Conservation (phyloP, 2,329 filamentous ascomycete genomes). For the Pyrenophora seminiperda region DNA sequence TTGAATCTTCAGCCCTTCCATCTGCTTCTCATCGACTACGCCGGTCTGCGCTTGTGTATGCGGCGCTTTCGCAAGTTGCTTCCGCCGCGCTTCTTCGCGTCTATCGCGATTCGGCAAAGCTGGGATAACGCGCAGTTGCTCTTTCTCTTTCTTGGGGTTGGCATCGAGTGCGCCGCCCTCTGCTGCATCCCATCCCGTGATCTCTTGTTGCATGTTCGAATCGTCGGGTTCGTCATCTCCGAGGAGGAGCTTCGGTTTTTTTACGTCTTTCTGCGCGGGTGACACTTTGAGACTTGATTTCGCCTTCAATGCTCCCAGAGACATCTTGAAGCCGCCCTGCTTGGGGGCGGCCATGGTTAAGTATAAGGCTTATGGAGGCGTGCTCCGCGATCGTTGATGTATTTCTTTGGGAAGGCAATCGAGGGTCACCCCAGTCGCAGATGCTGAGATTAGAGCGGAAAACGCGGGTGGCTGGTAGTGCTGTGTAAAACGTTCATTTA, state of each 20-base stretch:
- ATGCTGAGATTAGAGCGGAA: neutral
- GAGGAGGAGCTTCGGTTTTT: constrained; percentile 36
- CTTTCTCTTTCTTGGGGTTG: constrained; percentile 44
- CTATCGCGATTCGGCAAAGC: constrained; percentile 66
- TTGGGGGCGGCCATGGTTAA: constrained; percentile 42
- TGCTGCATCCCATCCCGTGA: constrained; percentile 60
- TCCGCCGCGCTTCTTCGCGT: constrained; percentile 59
- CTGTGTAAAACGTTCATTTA: constrained; percentile 6
- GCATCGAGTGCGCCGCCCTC: constrained; percentile 56
- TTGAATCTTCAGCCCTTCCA: constrained; percentile 48
- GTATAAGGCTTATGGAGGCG: constrained; percentile 11
- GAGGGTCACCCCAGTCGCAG: neutral
- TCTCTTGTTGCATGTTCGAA: constrained; percentile 45
- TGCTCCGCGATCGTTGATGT: constrained; percentile 1
- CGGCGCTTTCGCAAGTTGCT: constrained; percentile 64
- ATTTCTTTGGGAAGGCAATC: neutral
- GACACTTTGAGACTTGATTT: constrained; percentile 35
- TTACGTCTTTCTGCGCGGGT: constrained; percentile 23
- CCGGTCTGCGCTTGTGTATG: constrained; percentile 52
- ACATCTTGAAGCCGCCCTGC: constrained; percentile 45
- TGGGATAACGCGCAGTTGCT: constrained; percentile 62
- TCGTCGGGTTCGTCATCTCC: constrained; percentile 42
- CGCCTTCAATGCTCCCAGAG: constrained; percentile 36
- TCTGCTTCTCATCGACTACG: constrained; percentile 37
- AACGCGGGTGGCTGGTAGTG: neutral